Evolutionary conservation across 1,139 yeast genomes (phyloP).

Genomic region (Sugiyamaella pinicola): DNA sequence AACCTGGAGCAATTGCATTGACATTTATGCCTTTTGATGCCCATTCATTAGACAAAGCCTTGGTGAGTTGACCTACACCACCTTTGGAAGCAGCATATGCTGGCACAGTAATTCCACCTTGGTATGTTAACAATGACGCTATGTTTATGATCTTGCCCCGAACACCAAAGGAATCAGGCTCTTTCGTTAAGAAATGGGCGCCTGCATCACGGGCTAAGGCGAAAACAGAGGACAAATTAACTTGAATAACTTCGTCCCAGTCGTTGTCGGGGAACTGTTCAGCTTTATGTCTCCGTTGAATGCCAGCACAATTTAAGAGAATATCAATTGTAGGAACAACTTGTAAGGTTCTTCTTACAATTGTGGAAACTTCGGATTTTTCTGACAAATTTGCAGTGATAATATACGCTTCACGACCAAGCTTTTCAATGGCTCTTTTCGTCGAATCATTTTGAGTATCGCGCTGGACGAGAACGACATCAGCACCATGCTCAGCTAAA

Average conservation of each 20-base stretch:
- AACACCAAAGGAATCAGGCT: constrained; percentile 45
- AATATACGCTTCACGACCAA: constrained; percentile 37
- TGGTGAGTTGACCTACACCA: constrained; percentile 52
- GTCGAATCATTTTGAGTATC: constrained; percentile 26
- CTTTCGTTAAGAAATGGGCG: constrained; percentile 44
- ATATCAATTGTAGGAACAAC: constrained; percentile 49
- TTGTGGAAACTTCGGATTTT: constrained; percentile 37
- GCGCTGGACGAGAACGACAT: constrained; percentile 43
- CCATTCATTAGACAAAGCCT: constrained; percentile 59
- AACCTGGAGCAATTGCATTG: constrained; percentile 61
- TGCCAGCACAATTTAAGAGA: constrained; percentile 60
- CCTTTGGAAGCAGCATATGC: constrained; percentile 59
- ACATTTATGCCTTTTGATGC: constrained; percentile 53
- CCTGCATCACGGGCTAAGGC: constrained; percentile 53
- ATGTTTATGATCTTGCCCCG: constrained; percentile 67
- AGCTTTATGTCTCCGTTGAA: constrained; percentile 46
- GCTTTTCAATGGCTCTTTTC: constrained; percentile 31
- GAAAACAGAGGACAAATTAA: constrained; percentile 53
- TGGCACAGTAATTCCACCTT: constrained; percentile 49
- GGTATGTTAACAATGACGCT: constrained; percentile 54
- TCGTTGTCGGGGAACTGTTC: constrained; percentile 47
- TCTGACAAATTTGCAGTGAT: constrained; percentile 38
- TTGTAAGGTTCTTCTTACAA: constrained; percentile 41
- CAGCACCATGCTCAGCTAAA: constrained; percentile 50
- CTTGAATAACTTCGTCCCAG: constrained; percentile 52